Percentiles rank a stretch among this genome's conserved stretches.
Conservation (phyloP, 371 early-diverging fungal genomes). For the Aphelidium insulamus region DNA sequence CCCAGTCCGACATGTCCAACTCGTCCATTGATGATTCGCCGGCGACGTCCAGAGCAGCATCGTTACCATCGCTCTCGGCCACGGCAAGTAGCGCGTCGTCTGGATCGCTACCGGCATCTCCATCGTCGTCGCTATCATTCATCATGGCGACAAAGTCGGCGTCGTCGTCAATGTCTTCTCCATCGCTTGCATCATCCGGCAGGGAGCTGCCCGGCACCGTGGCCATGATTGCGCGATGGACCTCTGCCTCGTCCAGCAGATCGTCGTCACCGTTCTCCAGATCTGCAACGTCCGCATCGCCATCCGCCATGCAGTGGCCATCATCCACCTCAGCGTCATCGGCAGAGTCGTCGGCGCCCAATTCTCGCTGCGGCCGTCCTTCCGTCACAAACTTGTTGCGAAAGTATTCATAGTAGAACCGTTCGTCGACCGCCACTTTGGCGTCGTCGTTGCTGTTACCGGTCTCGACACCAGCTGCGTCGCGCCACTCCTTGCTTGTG, state of each 20-base stretch:
- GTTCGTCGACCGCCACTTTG: constrained; percentile 1
- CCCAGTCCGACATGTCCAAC: constrained; percentile 20
- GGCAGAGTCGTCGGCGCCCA: constrained; percentile 12
- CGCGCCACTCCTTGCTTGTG: background rate
- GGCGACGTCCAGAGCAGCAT: constrained; percentile 15
- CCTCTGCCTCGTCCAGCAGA: constrained; percentile 30
- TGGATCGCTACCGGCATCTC: constrained; percentile 7
- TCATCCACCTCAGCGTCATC: constrained; percentile 13
- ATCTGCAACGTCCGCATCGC: constrained; percentile 19
- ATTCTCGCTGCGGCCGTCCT: constrained; percentile 3
- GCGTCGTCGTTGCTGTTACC: background rate
- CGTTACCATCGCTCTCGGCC: constrained; percentile 11
- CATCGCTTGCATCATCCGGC: constrained; percentile 28
- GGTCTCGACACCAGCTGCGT: background rate
- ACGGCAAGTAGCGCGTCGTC: constrained; percentile 5
- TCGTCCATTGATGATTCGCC: constrained; percentile 17
- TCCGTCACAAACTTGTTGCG: constrained; percentile 4
- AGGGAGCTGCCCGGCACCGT: constrained; percentile 25
- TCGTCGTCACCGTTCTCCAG: constrained; percentile 19
- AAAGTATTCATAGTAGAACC: constrained; percentile 3
- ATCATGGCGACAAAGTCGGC: constrained; percentile 27
- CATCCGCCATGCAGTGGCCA: constrained; percentile 10
- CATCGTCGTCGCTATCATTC: constrained; percentile 18
- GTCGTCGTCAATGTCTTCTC: constrained; percentile 18
- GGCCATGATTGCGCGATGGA: constrained; percentile 49